Percentiles rank a stretch among this genome's conserved stretches.
Evolutionary conservation across 2,329 filamentous ascomycete species (phyloP).

Genomic region (Aspergillus novoparasiticus): DNA sequence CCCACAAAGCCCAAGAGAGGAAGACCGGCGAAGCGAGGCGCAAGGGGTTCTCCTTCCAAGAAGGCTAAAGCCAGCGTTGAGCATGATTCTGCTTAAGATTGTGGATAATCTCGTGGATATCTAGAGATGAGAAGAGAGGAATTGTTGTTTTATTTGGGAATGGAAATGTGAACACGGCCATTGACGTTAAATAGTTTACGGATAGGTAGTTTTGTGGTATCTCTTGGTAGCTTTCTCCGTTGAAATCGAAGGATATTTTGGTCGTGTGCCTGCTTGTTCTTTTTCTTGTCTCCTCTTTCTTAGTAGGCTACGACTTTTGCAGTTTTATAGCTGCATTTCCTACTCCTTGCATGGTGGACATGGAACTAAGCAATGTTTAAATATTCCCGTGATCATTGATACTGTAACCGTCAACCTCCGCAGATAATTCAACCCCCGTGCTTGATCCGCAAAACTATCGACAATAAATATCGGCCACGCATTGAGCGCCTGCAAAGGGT

Average conservation of each 20-base stretch:
- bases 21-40: not conserved
- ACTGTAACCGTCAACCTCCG: not conserved
- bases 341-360: not conserved
- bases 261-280: not conserved
- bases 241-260: not conserved
- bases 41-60: constrained; percentile 2
- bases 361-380: not conserved
- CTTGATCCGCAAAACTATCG: not conserved
- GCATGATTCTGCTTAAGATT: not conserved
- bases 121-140: not conserved
- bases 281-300: not conserved
- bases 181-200: not conserved
- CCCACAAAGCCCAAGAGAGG: constrained; percentile 13
- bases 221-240: not conserved
- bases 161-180: not conserved
- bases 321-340: not conserved
- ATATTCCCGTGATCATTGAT: not conserved
- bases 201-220: not conserved
- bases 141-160: not conserved
- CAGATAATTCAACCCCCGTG: not conserved
- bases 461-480: not conserved
- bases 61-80: not conserved
- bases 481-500: not conserved
- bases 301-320: not conserved
- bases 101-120: not conserved